A percentile compares a stretch with the other conserved stretches of the same genome.
Evolutionary conservation across 208 protist genomes (phyloP).

Genomic region (Acanthamoeba polyphaga): DNA sequence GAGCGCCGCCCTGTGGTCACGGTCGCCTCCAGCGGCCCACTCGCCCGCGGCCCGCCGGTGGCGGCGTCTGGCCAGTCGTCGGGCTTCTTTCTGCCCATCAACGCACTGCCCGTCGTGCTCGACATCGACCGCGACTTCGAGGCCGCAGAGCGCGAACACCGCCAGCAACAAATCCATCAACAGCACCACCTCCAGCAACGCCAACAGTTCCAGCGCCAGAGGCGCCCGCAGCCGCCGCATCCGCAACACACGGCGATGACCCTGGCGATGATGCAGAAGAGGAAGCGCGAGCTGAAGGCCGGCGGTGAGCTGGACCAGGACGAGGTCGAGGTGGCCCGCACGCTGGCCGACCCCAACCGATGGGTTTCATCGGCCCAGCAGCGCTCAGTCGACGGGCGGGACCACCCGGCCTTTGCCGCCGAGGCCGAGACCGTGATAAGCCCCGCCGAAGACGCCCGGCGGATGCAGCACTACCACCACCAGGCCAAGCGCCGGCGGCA

Average conservation of each 20-base stretch:
- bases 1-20: not conserved
- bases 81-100: constrained; percentile 25
- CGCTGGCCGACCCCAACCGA: not conserved
- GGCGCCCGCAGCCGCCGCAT: not conserved
- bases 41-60: not conserved
- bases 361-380: not conserved
- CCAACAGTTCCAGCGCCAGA: not conserved
- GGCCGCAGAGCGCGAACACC: not conserved
- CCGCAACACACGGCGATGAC: not conserved
- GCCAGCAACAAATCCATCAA: not conserved
- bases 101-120: not conserved
- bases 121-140: constrained; percentile 8
- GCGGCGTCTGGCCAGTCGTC: not conserved
- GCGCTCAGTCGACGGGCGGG: not conserved
- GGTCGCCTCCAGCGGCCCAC: not conserved
- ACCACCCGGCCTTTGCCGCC: no score
- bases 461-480: not conserved
- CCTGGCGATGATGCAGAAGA: no score
- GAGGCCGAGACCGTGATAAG: no score
- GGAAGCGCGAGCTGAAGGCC: not conserved
- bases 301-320: not conserved
- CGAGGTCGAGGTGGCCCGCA: not conserved
- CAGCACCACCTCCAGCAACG: not conserved
- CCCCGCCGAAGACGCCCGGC: not conserved
- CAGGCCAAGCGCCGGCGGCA: not conserved